phyloP scores from a whole-genome alignment of 495 filamentous ascomycete genomes.

The Staphylotrichum longicolle region DNA sequence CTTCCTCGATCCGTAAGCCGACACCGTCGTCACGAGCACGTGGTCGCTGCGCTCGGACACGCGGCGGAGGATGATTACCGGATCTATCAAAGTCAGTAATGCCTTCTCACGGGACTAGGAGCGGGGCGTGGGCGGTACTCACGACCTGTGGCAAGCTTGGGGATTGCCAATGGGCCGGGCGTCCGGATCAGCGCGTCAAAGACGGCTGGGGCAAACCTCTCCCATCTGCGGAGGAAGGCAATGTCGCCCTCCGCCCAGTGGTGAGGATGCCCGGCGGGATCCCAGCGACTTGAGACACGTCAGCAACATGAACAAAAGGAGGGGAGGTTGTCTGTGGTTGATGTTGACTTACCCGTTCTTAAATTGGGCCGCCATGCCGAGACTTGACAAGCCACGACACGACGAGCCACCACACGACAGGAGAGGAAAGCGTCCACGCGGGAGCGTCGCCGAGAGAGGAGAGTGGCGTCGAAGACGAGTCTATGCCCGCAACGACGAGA shows the following conservation, averaged over 20 bases:
- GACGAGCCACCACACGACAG: too few relatives aligned
- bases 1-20: slow-evolving; percentile 25
- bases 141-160: neutral
- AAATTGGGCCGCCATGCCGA: too few relatives aligned
- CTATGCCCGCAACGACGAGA: too few relatives aligned
- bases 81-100: slow-evolving; percentile 17
- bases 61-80: slow-evolving; percentile 33
- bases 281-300: too few relatives aligned
- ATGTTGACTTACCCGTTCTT: too few relatives aligned
- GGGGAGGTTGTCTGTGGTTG: neutral
- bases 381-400: too few relatives aligned
- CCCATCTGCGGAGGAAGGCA: slow-evolving; percentile 3
- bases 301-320: neutral
- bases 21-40: slow-evolving; percentile 33
- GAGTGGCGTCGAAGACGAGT: too few relatives aligned
- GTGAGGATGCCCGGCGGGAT: too few relatives aligned
- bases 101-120: neutral
- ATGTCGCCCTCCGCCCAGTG: slow-evolving; percentile 1
- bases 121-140: neutral
- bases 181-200: too few relatives aligned
- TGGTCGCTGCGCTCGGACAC: slow-evolving; percentile 16
- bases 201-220: too few relatives aligned
- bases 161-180: neutral
- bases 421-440: too few relatives aligned
- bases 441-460: too few relatives aligned